Evolutionary conservation across 1,284 basidiomycete genomes (phyloP).

Genomic region (Caloboletus inedulis): DNA sequence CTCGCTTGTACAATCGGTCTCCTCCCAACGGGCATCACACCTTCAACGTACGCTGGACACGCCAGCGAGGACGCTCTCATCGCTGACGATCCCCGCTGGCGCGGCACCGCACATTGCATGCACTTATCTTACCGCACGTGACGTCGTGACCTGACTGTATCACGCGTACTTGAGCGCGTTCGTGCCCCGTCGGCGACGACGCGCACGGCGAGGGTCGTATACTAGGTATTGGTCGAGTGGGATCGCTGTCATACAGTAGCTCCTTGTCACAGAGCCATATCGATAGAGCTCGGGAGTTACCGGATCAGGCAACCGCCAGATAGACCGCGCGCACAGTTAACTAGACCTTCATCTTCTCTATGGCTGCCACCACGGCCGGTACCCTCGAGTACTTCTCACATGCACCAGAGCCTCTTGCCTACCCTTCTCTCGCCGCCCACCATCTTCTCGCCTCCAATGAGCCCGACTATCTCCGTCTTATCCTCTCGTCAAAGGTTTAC

Average conservation of each 20-base stretch:
- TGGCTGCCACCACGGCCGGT: conserved; percentile 47
- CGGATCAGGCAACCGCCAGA: too few relatives aligned
- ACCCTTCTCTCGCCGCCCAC: conserved; percentile 67
- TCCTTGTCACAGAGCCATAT: too few relatives aligned
- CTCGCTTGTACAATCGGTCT: conserved; percentile 10
- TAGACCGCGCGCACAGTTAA: too few relatives aligned
- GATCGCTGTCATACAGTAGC: neutral
- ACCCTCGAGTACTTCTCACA: conserved; percentile 67
- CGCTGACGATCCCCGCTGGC: conserved; percentile 16
- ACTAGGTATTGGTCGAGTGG: neutral
- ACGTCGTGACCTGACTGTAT: conserved; percentile 14
- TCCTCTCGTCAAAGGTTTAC: conserved; percentile 92
- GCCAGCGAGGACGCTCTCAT: neutral
- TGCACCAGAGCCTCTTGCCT: conserved; percentile 61
- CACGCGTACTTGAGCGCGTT: conserved; percentile 21
- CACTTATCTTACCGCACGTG: conserved; percentile 30
- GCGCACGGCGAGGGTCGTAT: neutral
- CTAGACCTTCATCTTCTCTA: conserved; percentile 20
- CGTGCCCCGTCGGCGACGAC: neutral
- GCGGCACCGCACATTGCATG: conserved; percentile 14
- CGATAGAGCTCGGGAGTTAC: too few relatives aligned
- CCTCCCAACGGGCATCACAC: neutral
- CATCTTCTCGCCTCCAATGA: conserved; percentile 65
- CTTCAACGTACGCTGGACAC: conserved; percentile 1
- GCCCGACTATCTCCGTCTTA: conserved; percentile 93